phyloP scores from a whole-genome alignment of 495 filamentous ascomycete species.

The Aspergillus coremiiformis region DNA sequence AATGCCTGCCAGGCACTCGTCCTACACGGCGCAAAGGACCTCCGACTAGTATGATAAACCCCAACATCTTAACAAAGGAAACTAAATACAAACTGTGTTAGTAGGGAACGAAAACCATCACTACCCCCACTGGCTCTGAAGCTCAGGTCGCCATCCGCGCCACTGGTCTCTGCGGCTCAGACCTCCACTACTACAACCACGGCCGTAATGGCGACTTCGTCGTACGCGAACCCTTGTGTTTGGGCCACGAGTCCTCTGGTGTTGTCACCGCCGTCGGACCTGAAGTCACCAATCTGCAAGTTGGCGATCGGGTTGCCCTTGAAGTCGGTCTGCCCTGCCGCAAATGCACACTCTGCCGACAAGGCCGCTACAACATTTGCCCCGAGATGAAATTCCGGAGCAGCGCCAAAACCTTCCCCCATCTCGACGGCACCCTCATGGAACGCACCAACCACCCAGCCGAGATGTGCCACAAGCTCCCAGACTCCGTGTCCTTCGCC shows the following conservation, averaged over 20 bases:
- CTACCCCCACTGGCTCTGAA: constrained; percentile 44
- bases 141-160: constrained; percentile 68
- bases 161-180: constrained; percentile 77
- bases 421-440: constrained; percentile 78
- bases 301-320: constrained; percentile 71
- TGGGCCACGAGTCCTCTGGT: constrained; percentile 76
- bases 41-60: constrained; percentile 49
- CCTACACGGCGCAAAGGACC: constrained; percentile 60
- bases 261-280: constrained; percentile 57
- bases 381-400: constrained; percentile 67
- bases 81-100: constrained; percentile 1
- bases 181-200: constrained; percentile 80
- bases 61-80: background rate
- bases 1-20: constrained; percentile 51
- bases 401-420: constrained; percentile 70
- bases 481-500: constrained; percentile 52
- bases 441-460: constrained; percentile 71
- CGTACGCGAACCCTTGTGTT: constrained; percentile 60
- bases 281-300: constrained; percentile 27
- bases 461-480: constrained; percentile 47
- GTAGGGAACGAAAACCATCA: constrained; percentile 38
- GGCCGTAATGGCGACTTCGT: constrained; percentile 79
- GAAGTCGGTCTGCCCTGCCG: constrained; percentile 80
- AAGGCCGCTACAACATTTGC: constrained; percentile 82
- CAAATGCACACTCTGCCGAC: constrained; percentile 55